Evolutionary conservation across 2,329 filamentous ascomycete genomes (phyloP).

Genomic region (Cryphonectria nitschkei): DNA sequence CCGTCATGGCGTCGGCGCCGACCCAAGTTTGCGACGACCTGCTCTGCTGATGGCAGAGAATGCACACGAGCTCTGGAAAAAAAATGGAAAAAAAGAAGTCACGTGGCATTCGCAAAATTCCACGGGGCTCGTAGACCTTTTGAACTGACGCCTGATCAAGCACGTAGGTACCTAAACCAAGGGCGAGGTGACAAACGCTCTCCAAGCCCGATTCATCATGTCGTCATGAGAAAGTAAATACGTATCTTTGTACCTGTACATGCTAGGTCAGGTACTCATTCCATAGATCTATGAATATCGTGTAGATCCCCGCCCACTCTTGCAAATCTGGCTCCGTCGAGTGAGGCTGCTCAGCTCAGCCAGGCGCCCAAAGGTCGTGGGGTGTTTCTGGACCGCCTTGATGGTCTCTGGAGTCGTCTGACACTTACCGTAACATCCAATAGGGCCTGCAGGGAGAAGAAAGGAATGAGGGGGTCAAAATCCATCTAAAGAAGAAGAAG

Average conservation of each 20-base stretch:
- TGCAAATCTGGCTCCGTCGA: background rate
- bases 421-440: background rate
- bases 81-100: background rate
- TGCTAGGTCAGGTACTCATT: background rate
- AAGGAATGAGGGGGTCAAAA: background rate
- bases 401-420: background rate
- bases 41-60: too few relatives aligned
- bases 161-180: background rate
- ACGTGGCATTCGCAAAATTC: background rate
- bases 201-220: background rate
- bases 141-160: background rate
- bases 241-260: background rate
- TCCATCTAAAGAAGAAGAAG: background rate
- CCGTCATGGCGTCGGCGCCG: too few relatives aligned
- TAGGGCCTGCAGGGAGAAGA: background rate
- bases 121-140: background rate
- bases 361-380: background rate
- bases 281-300: background rate
- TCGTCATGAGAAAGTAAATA: background rate
- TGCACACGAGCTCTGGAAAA: too few relatives aligned
- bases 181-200: too few relatives aligned
- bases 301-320: background rate
- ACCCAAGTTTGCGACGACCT: too few relatives aligned
- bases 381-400: background rate
- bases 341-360: background rate